A percentile compares a stretch with the other conserved stretches of the same genome.
Conservation (phyloP, 805 yeast species). For the Clavispora phyllophila region DNA sequence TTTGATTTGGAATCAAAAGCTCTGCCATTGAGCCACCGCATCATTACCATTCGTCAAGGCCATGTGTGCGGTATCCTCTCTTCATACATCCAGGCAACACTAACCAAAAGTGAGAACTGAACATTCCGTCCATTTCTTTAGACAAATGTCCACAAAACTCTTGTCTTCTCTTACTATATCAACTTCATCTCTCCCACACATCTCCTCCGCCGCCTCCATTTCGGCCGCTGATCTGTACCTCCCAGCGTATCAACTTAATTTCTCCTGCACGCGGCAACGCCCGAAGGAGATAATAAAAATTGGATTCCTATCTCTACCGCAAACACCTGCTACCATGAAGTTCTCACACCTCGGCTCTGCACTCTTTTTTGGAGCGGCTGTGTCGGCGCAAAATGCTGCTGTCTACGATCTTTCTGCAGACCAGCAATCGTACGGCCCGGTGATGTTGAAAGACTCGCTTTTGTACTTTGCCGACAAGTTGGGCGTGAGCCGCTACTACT, state of each 20-base stretch:
- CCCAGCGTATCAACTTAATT: neutral
- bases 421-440: neutral
- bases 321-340: conserved; percentile 11
- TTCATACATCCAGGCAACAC: too few species aligned
- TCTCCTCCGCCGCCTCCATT: too few species aligned
- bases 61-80: too few species aligned
- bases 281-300: conserved; percentile 3
- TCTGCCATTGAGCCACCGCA: conserved; percentile 17
- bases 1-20: conserved; percentile 16
- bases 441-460: conserved; percentile 26
- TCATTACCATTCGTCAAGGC: neutral
- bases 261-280: conserved; percentile 6
- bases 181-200: too few species aligned
- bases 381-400: conserved; percentile 12
- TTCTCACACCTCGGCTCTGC: conserved; percentile 11
- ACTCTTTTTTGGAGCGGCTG: conserved; percentile 9
- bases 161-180: too few species aligned
- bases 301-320: conserved; percentile 1
- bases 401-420: conserved; percentile 12
- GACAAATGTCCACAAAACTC: too few species aligned
- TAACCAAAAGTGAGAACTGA: too few species aligned
- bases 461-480: conserved; percentile 43
- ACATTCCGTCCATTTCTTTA: too few species aligned
- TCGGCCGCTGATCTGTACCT: too few species aligned
- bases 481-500: conserved; percentile 34